Conservation (phyloP, 2,329 filamentous ascomycete genomes). For the Gaeumannomyces tritici region DNA sequence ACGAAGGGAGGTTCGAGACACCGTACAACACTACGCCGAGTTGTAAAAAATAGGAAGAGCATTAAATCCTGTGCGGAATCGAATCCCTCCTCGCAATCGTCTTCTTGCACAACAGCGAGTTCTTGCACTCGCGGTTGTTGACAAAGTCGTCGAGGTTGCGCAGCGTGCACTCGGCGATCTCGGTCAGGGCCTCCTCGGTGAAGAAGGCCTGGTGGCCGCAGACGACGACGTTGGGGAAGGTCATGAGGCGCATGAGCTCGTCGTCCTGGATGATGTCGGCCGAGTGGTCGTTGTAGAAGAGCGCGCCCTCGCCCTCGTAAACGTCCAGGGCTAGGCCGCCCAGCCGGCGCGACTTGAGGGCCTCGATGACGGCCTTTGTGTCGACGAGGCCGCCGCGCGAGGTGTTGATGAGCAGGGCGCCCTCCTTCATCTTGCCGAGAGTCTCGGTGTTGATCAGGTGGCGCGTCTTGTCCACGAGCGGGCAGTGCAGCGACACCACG, state of each 20-base stretch:
- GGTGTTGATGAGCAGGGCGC: slow-evolving; percentile 56
- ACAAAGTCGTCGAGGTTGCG: slow-evolving; percentile 42
- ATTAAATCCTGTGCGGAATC: slow-evolving; percentile 22
- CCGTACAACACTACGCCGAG: no score
- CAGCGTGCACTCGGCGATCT: slow-evolving; percentile 53
- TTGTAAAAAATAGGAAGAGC: neutral
- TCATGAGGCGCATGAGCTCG: slow-evolving; percentile 54
- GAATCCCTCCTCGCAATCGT: slow-evolving; percentile 15
- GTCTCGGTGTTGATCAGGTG: slow-evolving; percentile 49
- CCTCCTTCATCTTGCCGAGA: slow-evolving; percentile 46
- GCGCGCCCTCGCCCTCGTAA: slow-evolving; percentile 53
- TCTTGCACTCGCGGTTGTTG: slow-evolving; percentile 21
- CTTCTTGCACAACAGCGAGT: slow-evolving; percentile 22
- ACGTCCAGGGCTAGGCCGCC: slow-evolving; percentile 58
- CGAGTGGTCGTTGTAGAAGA: slow-evolving; percentile 59
- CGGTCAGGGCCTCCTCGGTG: slow-evolving; percentile 52
- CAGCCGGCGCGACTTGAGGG: slow-evolving; percentile 50
- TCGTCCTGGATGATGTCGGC: slow-evolving; percentile 58
- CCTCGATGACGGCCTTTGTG: slow-evolving; percentile 47
- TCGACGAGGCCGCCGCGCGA: slow-evolving; percentile 57
- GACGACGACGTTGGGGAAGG: slow-evolving; percentile 58
- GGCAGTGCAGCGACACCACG: slow-evolving; percentile 57
- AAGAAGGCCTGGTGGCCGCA: slow-evolving; percentile 64
- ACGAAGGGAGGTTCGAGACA: neutral
- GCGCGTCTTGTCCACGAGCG: slow-evolving; percentile 48